Evolutionary conservation across 345 rosid genomes (phyloP), one percentile per base, ranked within the genome.

Genomic region (Citropsis articulata): DNA sequence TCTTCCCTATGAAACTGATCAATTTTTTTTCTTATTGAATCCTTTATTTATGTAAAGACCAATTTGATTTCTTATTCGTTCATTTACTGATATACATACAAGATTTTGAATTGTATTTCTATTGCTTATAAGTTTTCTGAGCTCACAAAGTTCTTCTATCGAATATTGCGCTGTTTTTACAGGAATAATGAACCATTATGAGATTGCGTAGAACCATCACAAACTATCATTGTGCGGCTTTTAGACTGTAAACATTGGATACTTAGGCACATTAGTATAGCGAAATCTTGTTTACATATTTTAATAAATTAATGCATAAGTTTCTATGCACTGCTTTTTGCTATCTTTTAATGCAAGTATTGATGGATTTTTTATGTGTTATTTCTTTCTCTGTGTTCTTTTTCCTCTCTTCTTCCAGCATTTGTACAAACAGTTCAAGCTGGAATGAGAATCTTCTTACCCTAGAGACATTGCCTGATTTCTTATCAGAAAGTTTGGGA

Each of bases 391-490:
- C 50, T 45, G 50, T 2, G 18, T 4, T 66, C 6, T 67, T 66
- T n/a, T 78, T 70, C 27, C 21, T 16, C n/a, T 9, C 13, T 31
- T 36, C 61, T 72, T 79, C 38, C 70, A 92, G 96, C 91, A 79
- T 89, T 75, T 92, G 94, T 84, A 88, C 91, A 66, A 95, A 95
- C 86, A 90, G 89, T 85, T 88, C 95, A 81, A 92, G 90, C 79
- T 92, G 96, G 97, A 86, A 71, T 71, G 97, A 93, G 84, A 92
- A 87, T 79, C 63, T 89, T 74, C 84, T 82, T 66, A 86, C 89
- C 84, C 76, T 91, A 38, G 98, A 93, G 70, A 81, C 81, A 71
- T 81, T 93, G 79, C 89, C 98, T 66, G 89, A 91, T 77, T 85
- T 84, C 65, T 80, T 88, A 66, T 73, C 84, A 59, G 81, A 83